Evolutionary conservation across 2,329 filamentous ascomycete species (phyloP).

Genomic region (Neospermospora avenae): DNA sequence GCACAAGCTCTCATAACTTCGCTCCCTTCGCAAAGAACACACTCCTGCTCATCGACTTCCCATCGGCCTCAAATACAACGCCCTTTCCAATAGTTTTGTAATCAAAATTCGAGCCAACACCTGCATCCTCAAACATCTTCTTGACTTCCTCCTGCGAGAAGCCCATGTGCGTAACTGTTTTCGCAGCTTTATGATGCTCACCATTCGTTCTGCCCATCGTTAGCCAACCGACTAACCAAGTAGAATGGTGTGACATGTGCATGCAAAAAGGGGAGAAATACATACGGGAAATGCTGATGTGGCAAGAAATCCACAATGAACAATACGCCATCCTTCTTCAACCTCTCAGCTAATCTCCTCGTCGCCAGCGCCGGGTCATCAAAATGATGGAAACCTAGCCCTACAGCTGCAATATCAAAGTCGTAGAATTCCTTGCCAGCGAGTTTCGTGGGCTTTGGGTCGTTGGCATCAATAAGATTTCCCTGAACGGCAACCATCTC

Average conservation of each 20-base stretch:
- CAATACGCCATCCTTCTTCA: conserved; percentile 63
- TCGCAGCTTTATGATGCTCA: conserved; percentile 35
- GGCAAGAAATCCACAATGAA: conserved; percentile 66
- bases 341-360: conserved; percentile 54
- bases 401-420: conserved; percentile 66
- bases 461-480: conserved; percentile 49
- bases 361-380: conserved; percentile 60
- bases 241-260: background rate
- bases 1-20: conserved; percentile 5
- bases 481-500: conserved; percentile 57
- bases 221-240: background rate
- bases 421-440: conserved; percentile 54
- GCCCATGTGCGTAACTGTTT: conserved; percentile 62
- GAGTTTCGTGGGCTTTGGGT: conserved; percentile 52
- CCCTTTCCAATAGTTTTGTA: conserved; percentile 39
- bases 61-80: conserved; percentile 27
- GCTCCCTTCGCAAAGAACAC: conserved; percentile 17
- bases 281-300: conserved; percentile 37
- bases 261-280: background rate
- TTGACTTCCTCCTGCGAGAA: conserved; percentile 60
- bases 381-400: conserved; percentile 65
- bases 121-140: conserved; percentile 61
- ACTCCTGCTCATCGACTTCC: conserved; percentile 13
- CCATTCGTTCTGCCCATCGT: background rate
- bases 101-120: conserved; percentile 53